Base-by-base conservation (phyloP, 352 stramenopile genomes). In the Globisporangium nagaii region DNA sequence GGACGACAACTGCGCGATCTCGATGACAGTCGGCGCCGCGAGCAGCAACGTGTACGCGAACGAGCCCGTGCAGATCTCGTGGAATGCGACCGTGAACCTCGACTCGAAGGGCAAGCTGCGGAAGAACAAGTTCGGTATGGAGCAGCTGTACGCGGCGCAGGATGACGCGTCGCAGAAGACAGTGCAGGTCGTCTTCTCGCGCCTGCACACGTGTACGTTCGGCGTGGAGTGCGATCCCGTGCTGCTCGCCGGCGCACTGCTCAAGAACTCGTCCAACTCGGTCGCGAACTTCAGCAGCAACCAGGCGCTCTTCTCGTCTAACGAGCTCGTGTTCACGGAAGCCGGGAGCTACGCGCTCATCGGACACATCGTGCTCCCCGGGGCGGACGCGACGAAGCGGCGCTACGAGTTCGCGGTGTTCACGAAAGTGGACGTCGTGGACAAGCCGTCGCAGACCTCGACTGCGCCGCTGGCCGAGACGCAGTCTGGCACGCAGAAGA, bases 371-470 rank as follows among this genome's bases (percentile, higher is more conserved):
- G 73, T 86, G 20, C 45, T 92, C 13, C 76, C 81, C 0, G 79
- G 76, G 15, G 63, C 53, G 13, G 68, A 61, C 31, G 55, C 73
- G 0, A 72, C 62, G 22, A 63, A 66, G 40, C 60, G 68, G 36
- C 71, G 81, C 1, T 86, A 78, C 52, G 81, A 92, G 73, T 92
- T 84, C 47, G 81, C 81, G 13, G 63, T 72, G 51, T 89, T 71
- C 28, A 68, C 63, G 40, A 83, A 75, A 42, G 64, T 74, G 35
- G 60, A 70, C 59, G 66, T 69, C 36, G 52, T 66, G 3, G 72
- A 47, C 10, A 65, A 57, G 32, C 52, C 59, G 19, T 67, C 49
- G 42, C 56, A 60, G 36, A 72, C 49, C 11, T 70, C 62, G 2
- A 69, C 65, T 4, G 36, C 58, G 15, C 71, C 74, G 36, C 53